phyloP scores from a whole-genome alignment of 2,329 filamentous ascomycete species.

The Aspergillus aculeatus region DNA sequence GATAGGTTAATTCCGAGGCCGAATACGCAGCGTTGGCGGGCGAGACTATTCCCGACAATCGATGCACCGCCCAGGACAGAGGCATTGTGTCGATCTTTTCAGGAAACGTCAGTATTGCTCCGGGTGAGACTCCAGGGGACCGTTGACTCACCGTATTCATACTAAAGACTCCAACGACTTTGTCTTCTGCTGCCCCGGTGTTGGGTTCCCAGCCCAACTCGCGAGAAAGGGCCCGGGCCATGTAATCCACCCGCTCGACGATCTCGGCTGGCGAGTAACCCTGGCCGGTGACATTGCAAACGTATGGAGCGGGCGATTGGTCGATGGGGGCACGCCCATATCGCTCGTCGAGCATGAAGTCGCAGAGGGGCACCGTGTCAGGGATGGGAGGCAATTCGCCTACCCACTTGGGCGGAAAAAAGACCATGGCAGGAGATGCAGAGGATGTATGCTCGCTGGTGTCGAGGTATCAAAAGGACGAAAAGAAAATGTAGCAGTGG shows the following conservation, averaged over 20 bases:
- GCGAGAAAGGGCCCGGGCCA: slow-evolving; percentile 7
- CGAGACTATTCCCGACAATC: slow-evolving; percentile 12
- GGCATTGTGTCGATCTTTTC: slow-evolving; percentile 10
- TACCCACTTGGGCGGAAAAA: background rate
- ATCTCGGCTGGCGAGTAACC: background rate
- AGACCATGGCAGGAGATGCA: background rate
- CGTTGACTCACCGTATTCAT: slow-evolving; percentile 7
- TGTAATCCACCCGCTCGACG: slow-evolving; percentile 4
- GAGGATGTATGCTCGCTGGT: no score
- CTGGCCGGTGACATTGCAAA: background rate
- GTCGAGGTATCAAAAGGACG: background rate
- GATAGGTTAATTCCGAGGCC: slow-evolving; percentile 6
- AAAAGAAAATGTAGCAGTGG: background rate
- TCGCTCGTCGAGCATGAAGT: background rate
- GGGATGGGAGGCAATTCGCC: background rate
- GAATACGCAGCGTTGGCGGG: slow-evolving; percentile 5
- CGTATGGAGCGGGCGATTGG: background rate
- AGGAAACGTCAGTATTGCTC: background rate
- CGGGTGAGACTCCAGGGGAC: background rate
- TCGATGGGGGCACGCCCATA: background rate
- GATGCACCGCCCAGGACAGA: slow-evolving; percentile 12
- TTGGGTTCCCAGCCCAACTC: slow-evolving; percentile 11
- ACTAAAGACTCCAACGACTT: slow-evolving; percentile 12
- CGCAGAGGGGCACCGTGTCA: background rate
- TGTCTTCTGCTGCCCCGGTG: slow-evolving; percentile 9